These are phyloP conservation scores for Populus euphratica DNA, from an alignment of 345 rosid genomes.

Conservation along the genomic window DNA sequence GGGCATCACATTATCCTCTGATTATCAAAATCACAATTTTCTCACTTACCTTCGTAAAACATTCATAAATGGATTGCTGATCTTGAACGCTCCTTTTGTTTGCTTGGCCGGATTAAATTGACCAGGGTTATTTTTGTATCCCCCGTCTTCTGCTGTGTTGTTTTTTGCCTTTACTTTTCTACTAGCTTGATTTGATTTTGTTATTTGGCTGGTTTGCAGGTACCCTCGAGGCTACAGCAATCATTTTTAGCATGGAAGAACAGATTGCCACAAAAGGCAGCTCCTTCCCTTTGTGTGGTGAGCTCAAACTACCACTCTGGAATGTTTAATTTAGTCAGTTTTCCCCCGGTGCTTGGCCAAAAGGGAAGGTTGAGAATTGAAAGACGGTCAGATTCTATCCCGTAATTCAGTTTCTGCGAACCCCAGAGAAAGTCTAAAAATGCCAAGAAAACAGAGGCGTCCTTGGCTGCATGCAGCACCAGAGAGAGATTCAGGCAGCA, in stretches of 20 bases:
- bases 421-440: constrained; percentile 17
- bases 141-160: background rate
- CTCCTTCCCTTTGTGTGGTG: constrained; percentile 18
- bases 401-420: constrained; percentile 8
- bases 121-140: background rate
- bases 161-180: background rate
- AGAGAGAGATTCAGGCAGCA: constrained; percentile 36
- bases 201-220: constrained; percentile 35
- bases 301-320: constrained; percentile 12
- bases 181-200: background rate
- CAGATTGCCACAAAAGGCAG: constrained; percentile 29
- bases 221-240: constrained; percentile 49
- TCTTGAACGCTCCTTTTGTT: background rate
- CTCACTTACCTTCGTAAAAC: background rate
- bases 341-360: constrained; percentile 22
- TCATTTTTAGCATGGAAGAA: constrained; percentile 56
- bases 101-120: background rate
- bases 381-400: constrained; percentile 22
- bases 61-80: background rate
- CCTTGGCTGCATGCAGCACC: constrained; percentile 40
- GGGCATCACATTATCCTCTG: background rate
- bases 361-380: constrained; percentile 43
- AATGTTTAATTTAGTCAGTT: constrained; percentile 34
- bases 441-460: constrained; percentile 14
- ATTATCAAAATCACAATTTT: background rate